Conservation (phyloP, 1,284 basidiomycete species). For the Ustilago xerochloae region DNA sequence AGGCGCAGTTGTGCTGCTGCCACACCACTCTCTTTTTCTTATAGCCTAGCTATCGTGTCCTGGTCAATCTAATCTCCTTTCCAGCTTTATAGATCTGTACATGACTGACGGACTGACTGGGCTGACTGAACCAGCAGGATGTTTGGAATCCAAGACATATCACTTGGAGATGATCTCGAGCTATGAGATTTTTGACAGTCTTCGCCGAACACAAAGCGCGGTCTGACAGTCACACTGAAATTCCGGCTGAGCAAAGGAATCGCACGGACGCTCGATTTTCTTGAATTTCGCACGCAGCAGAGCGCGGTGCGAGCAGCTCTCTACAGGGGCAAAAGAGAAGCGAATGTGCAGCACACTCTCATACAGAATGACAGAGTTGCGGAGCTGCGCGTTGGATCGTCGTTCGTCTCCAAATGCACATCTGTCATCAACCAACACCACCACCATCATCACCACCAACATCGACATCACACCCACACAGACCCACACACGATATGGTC, state of each 20-base stretch:
- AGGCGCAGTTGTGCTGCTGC: neutral
- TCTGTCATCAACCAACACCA: neutral
- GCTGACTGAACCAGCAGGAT: too few species aligned
- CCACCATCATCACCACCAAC: neutral
- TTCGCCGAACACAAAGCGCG: neutral
- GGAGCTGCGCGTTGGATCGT: too few species aligned
- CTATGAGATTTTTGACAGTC: too few species aligned
- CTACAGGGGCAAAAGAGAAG: too few species aligned
- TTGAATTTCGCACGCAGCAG: neutral
- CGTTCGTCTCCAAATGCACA: constrained; percentile 9
- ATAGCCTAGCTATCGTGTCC: neutral
- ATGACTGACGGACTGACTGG: too few species aligned
- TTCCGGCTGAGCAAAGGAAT: neutral
- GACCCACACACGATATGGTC: constrained; percentile 24
- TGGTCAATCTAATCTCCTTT: too few species aligned
- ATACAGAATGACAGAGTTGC: too few species aligned
- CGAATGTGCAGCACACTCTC: neutral
- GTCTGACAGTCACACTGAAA: neutral
- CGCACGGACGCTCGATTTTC: neutral
- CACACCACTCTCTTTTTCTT: neutral
- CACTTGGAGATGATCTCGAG: too few species aligned
- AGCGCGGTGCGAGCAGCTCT: too few species aligned
- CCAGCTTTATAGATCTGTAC: too few species aligned
- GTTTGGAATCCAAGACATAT: too few species aligned
- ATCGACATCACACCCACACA: neutral